Base-by-base conservation (phyloP, 148 eudicot species). In the Vaccinium macrocarpon region DNA sequence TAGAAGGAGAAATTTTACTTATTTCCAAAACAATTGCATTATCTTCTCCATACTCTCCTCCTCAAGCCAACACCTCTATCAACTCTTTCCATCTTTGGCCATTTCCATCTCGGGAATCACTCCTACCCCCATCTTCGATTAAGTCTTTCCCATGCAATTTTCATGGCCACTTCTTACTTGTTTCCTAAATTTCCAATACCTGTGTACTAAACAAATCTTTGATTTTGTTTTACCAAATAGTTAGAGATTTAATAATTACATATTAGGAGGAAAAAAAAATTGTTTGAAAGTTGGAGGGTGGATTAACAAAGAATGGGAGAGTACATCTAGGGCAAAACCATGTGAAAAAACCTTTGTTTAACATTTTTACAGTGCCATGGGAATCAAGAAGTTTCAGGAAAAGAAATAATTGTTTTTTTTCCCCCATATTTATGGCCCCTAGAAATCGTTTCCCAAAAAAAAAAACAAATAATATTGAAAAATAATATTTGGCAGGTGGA, bases 371-470 rank as follows among this genome's bases (percentile, higher is more conserved):
- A n/a, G 49, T 79, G 29, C 81, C 42, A 56, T 21, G 66, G 64
- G 51, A 80, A 35, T 59, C 32, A 59, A 80, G 82, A 80, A 59
- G 71, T 42, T 27, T 27, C 57, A 25, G 49, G 83, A 23, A 81
- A 13, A 61, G 64, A 61, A 81, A 25, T 21, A 32, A 23, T 64
- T 64, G 21, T 48, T 81, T 64, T 80, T 25, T 19, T 16, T 29
- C 1, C 32, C 32, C 18, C 11, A 56, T 18, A 18, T 16, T 23
- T 15, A 53, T 27, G 6, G 12, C 15, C 42, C 52, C 11, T 23
- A 42, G 21, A 2, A 83, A 23, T 42, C 10, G 59, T 23, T 76
- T 72, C 8, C 81, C 74, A 5, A 27, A 49, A 12, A 12, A 48
- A 61, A 38, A 68, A 68, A 5, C 1, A 13, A 7, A 68, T 27